Evolutionary conservation across 306 rosid genomes (phyloP), one percentile per base, ranked within the genome.

Genomic region (Sicyos edulis): DNA sequence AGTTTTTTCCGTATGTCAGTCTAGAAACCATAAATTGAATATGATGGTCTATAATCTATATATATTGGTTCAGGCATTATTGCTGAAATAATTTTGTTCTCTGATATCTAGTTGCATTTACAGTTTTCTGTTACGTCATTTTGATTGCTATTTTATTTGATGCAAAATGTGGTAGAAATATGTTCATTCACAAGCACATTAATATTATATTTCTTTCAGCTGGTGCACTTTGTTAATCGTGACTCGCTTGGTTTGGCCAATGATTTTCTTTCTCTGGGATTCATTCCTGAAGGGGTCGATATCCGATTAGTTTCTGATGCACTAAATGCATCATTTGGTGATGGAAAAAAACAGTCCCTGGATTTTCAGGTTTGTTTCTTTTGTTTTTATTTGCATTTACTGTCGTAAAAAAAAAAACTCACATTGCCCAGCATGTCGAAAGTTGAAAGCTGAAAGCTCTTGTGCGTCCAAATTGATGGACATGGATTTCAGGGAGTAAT

Each of bases 211-310:
- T 79, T 75, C 82, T 88, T 82, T 83, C 99, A 93, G 99, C 93
- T 91, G 76, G 99, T 93, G 85, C 99, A 93, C 91, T 93, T 83
- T 69, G 97, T 91, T 83, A 93, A 93, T 77, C 97, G 91, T 40
- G 99, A 93, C 84, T 87, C 99, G 66, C 84, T 88, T 84, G 89
- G 99, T 81, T 85, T 93, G 90, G 99, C 96, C 79, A 93, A 89
- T 83, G 99, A 93, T 83, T 93, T 86, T 75, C 95, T 91, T 78
- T 93, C 97, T 45, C 81, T 91, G 88, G 99, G 97, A 88, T 93
- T 93, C 77, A 73, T 93, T 79, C 95, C 96, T 80, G 99, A 93
- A 83, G 97, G 86, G 74, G 85, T 78, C 69, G 89, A 88, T 71
- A 54, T 87, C 57, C 86, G 79, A 72, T 71, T 82, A 51, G 95